Percentiles rank a stretch among this genome's conserved stretches.
Conservation (phyloP, 371 early-diverging fungal genomes). For the Saksenaea vasiformis region DNA sequence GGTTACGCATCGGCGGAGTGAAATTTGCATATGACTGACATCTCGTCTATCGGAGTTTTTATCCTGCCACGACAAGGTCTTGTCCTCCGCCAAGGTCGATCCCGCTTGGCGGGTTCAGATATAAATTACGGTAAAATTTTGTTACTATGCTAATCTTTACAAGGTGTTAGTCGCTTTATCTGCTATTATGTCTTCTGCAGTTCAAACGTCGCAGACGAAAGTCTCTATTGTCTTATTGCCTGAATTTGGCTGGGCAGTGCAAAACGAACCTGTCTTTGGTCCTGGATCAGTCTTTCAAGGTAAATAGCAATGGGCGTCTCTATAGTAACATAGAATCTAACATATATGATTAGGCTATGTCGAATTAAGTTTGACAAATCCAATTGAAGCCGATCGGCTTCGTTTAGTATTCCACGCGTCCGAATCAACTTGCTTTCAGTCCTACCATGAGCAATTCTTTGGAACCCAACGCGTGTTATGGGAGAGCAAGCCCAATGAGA, state of each 20-base stretch:
- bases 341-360: neutral
- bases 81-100: too few species aligned
- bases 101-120: too few species aligned
- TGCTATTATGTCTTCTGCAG: neutral
- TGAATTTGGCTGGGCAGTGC: conserved; percentile 43
- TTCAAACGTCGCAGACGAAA: neutral
- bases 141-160: too few species aligned
- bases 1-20: too few species aligned
- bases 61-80: too few species aligned
- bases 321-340: conserved; percentile 12
- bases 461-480: conserved; percentile 37
- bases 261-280: conserved; percentile 40
- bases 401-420: conserved; percentile 32
- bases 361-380: neutral
- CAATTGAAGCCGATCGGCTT: conserved; percentile 24
- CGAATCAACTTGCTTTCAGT: conserved; percentile 14
- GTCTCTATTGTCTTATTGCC: conserved; percentile 36
- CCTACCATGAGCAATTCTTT: conserved; percentile 22
- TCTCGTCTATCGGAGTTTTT: too few species aligned
- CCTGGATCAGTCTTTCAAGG: conserved; percentile 51
- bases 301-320: conserved; percentile 14
- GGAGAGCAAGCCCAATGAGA: conserved; percentile 30
- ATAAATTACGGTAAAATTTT: too few species aligned
- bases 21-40: too few species aligned
- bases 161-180: too few species aligned